Evolutionary conservation across 176 grass and related monocot genomes (phyloP), one percentile per base, ranked within the genome.

Genomic region (Lolium perenne): DNA sequence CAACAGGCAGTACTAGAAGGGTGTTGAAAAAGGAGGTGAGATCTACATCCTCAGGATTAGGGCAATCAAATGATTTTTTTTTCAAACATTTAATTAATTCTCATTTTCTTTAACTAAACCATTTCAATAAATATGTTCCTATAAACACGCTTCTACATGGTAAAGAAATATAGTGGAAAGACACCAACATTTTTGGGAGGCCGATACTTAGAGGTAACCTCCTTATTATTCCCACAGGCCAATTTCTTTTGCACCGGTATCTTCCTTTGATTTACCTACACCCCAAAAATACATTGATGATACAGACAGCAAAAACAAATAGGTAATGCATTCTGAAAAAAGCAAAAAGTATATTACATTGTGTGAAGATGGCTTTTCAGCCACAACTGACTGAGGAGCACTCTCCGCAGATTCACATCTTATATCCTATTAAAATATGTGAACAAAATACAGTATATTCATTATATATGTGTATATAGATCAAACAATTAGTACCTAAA

Each of bases 171-270:
- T 51, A 63, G 63, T 48, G 60, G 13, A 18, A 70, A 80, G 12
- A 22, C 14, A n/a, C 59, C 22, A 68, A 80, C 23, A 18, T 50
- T 18, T 21, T 12, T 4, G 23, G 18, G 53, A 60, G 17, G 8
- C 7, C 53, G 55, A 71, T 38, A 61, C 18, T 80, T 86, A 8
- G 85, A 80, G n/a, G 85, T 86, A 62, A 86, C 85, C 85, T 73
- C 77, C 41, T 50, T 7, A 22, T 38, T 41, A 29, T 80, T 63
- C 15, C 29, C 22, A 62, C 22, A 18, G 3, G 25, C 22, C 20
- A 62, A 25, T 20, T 58, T 48, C 18, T 38, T n/a, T 62, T 70
- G 43, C 18, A 16, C 25, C 2, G 21, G 4, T 5, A 71, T 71
- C 64, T 80, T 21, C 23, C 14, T 77, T 71, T 71, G 65, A 8